A percentile compares a stretch with the other conserved stretches of the same genome.
Evolutionary conservation across 129 eudicot genomes (phyloP).

Genomic region (Artemisia annua): DNA sequence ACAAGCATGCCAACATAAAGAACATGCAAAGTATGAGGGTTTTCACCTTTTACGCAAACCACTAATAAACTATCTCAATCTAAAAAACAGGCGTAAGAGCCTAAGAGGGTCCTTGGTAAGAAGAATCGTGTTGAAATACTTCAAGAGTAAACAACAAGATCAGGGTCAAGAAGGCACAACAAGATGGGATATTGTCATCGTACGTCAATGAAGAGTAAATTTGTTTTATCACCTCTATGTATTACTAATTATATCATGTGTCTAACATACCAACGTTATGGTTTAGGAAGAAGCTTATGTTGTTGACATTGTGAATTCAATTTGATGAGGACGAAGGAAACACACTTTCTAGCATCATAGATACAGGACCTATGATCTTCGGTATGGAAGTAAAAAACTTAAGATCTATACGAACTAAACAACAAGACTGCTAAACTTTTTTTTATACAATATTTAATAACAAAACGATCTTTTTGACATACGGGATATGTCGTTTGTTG

Average conservation of each 20-base stretch:
- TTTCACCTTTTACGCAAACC: too few relatives aligned
- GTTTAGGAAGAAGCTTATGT: neutral
- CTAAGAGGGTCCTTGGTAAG: too few relatives aligned
- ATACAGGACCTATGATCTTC: neutral
- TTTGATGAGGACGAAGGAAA: slow-evolving; percentile 1
- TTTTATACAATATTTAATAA: too few relatives aligned
- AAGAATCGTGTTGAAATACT: neutral
- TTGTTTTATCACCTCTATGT: neutral
- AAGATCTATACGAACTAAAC: too few relatives aligned
- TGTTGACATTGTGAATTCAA: neutral
- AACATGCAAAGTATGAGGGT: neutral
- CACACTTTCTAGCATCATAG: neutral
- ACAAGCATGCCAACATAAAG: neutral
- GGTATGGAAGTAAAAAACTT: neutral
- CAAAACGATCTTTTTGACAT: too few relatives aligned
- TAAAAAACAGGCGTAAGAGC: neutral
- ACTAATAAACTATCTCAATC: too few relatives aligned
- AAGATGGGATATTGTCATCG: neutral
- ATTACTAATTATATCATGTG: neutral
- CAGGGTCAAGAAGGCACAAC: neutral
- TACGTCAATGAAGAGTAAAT: slow-evolving; percentile 6
- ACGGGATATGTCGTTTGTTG: too few relatives aligned
- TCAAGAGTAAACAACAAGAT: neutral
- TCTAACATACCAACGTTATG: neutral
- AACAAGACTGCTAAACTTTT: too few relatives aligned